Evolutionary conservation across 140 eudicot genomes (phyloP).

Genomic region (Senecio squalidus): DNA sequence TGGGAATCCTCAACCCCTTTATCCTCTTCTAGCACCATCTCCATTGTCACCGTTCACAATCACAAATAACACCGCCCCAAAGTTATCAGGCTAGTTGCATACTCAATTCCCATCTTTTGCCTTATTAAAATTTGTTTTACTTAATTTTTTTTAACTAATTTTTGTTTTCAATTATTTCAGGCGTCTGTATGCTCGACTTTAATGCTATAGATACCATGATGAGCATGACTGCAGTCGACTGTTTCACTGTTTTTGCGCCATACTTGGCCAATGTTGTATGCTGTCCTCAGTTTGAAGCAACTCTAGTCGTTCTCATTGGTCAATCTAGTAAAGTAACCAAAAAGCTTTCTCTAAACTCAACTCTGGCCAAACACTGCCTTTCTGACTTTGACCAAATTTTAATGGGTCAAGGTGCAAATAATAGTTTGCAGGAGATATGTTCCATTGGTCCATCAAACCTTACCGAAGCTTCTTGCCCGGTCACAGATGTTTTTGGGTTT

Average conservation of each 20-base stretch:
- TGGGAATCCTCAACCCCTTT: constrained; percentile 78
- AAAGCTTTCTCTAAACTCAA: constrained; percentile 66
- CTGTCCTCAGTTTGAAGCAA: constrained; percentile 92
- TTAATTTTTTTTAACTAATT: background rate
- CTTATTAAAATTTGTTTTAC: background rate
- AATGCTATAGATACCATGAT: constrained; percentile 53
- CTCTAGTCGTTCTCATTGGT: constrained; percentile 69
- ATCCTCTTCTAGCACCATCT: constrained; percentile 95
- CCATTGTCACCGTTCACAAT: constrained; percentile 92
- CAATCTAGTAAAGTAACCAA: constrained; percentile 73
- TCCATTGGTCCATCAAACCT: constrained; percentile 62
- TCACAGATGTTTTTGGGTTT: constrained; percentile 61
- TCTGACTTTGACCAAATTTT: constrained; percentile 73
- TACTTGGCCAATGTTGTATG: constrained; percentile 84
- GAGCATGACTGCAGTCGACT: constrained; percentile 74
- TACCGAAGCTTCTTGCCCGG: constrained; percentile 91
- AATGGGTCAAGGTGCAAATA: constrained; percentile 86
- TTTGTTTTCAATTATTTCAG: constrained; percentile 30
- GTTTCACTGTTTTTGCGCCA: constrained; percentile 80
- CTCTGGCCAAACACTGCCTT: constrained; percentile 67
- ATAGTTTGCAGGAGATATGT: constrained; percentile 61
- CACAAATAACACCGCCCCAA: constrained; percentile 74
- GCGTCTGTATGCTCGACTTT: constrained; percentile 67
- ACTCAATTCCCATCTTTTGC: background rate
- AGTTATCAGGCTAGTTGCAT: constrained; percentile 65